phyloP scores from a whole-genome alignment of 768 basidiomycete genomes.

The Fomitopsis pulvina region DNA sequence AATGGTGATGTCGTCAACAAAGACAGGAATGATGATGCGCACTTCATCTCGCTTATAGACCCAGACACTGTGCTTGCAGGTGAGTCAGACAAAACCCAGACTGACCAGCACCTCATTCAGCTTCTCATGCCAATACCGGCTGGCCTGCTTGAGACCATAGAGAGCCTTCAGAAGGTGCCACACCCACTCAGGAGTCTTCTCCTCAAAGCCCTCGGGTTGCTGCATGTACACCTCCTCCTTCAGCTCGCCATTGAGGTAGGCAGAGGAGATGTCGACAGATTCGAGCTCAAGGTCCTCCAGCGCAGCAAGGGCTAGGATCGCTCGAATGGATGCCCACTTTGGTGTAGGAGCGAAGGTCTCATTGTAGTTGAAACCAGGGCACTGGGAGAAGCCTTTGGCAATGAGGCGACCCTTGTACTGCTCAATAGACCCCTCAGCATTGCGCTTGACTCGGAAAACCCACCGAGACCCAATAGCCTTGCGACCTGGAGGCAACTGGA shows the following conservation, averaged over 20 bases:
- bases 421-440: conserved; percentile 28
- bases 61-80: conserved; percentile 23
- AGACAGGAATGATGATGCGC: conserved; percentile 4
- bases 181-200: conserved; percentile 7
- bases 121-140: conserved; percentile 30
- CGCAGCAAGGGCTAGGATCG: conserved; percentile 20
- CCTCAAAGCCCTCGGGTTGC: conserved; percentile 20
- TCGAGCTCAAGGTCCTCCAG: conserved; percentile 19
- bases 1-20: conserved; percentile 26
- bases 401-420: conserved; percentile 33
- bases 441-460: conserved; percentile 33
- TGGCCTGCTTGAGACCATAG: conserved; percentile 39
- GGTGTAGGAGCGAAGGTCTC: conserved; percentile 26
- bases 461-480: conserved; percentile 28
- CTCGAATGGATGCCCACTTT: conserved; percentile 17
- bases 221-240: conserved; percentile 24
- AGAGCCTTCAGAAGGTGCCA: conserved; percentile 23
- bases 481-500: conserved; percentile 20
- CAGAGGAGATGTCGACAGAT: conserved; percentile 20
- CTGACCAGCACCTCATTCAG: conserved; percentile 17
- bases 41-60: not conserved
- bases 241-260: conserved; percentile 24
- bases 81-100: conserved; percentile 18
- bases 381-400: conserved; percentile 27
- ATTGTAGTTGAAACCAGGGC: conserved; percentile 27